Percentiles rank a stretch among this genome's conserved stretches.
phyloP scores from a whole-genome alignment of 2,329 filamentous ascomycete species.

The Fonsecaea monophora region DNA sequence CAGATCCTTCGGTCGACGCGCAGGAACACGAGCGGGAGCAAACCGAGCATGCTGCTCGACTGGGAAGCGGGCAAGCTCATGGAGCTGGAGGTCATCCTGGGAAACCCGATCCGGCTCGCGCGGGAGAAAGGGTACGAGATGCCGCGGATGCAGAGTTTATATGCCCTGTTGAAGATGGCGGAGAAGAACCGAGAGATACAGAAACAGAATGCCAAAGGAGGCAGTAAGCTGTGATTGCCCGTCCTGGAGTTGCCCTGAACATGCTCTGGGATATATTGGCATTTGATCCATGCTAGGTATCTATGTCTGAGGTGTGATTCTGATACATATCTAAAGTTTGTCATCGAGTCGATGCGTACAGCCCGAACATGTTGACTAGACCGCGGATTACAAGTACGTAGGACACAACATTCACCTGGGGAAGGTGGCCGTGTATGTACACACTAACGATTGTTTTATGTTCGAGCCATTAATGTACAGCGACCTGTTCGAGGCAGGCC shows the following conservation, averaged over 20 bases:
- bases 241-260: too few species aligned
- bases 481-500: too few species aligned
- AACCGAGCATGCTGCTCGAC: slow-evolving; percentile 71
- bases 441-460: too few species aligned
- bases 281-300: too few species aligned
- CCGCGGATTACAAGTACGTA: too few species aligned
- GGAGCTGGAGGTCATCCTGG: slow-evolving; percentile 75
- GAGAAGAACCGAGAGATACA: slow-evolving; percentile 59
- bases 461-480: too few species aligned
- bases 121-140: slow-evolving; percentile 67
- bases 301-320: too few species aligned
- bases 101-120: slow-evolving; percentile 72
- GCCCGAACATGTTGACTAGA: too few species aligned
- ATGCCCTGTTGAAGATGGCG: slow-evolving; percentile 69
- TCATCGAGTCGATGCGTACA: too few species aligned
- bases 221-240: slow-evolving; percentile 24
- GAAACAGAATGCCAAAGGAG: slow-evolving; percentile 17
- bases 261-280: neutral
- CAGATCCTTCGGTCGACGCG: slow-evolving; percentile 68
- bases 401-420: too few species aligned
- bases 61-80: slow-evolving; percentile 71
- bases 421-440: too few species aligned
- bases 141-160: slow-evolving; percentile 70
- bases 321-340: too few species aligned
- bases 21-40: slow-evolving; percentile 58